Conservation (phyloP, 257 asterid genomes). For the Paraleonurus japonicus region DNA sequence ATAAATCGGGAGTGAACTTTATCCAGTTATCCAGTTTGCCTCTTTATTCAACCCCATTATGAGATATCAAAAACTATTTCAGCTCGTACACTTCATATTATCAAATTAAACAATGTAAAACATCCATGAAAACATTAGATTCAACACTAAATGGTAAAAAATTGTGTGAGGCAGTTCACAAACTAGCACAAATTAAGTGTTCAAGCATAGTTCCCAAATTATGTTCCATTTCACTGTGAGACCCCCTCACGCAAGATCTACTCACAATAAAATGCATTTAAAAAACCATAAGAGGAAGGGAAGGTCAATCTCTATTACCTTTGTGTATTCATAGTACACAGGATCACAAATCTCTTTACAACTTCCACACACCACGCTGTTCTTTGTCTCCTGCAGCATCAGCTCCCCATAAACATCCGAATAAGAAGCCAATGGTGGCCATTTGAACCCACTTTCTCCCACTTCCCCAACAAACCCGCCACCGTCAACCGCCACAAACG, state of each 20-base stretch:
- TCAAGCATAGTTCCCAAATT: no score
- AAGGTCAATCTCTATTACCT: slow-evolving; percentile 41
- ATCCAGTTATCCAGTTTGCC: neutral
- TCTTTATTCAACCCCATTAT: neutral
- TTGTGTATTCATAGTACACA: slow-evolving; percentile 41
- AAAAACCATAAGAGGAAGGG: neutral
- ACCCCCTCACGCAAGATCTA: no score
- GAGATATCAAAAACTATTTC: neutral
- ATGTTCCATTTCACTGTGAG: no score
- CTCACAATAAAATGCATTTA: slow-evolving; percentile 11
- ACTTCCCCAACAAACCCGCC: slow-evolving; percentile 46
- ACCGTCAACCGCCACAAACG: slow-evolving; percentile 36
- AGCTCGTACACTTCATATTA: neutral
- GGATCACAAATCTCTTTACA: slow-evolving; percentile 66
- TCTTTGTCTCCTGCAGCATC: slow-evolving; percentile 49
- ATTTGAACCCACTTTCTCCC: slow-evolving; percentile 55
- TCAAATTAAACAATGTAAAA: neutral
- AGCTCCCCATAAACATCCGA: slow-evolving; percentile 72
- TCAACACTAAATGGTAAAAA: no score
- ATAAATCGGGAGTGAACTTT: neutral
- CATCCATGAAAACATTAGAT: neutral
- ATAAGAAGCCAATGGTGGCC: slow-evolving; percentile 78
- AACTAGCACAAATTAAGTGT: no score
- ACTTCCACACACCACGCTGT: slow-evolving; percentile 48
- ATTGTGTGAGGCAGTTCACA: no score